Evolutionary conservation across 2,329 filamentous ascomycete genomes (phyloP), one percentile per base, ranked within the genome.

Genomic region (Sordariomycetes sp.): DNA sequence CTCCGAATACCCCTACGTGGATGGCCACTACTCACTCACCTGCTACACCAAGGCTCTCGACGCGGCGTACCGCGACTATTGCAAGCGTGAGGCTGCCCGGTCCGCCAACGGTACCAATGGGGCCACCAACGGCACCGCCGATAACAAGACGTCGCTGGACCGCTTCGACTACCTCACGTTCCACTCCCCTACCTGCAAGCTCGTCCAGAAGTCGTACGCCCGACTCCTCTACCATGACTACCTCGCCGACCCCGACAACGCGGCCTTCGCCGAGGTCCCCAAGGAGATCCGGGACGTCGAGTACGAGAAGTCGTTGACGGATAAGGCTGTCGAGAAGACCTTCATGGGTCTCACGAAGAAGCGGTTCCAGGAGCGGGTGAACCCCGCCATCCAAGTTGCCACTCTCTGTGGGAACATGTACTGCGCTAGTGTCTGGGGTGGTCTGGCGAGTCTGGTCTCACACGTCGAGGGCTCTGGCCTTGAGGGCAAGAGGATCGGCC

Each of bases 201-300:
- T 90, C 59, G 89, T 94, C 60, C 77, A 87, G 68, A 94, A 94
- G 76, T 90, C 87, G 20, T 94, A 90, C 68, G 89, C 82, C 60
- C 86, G 89, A 63, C 78, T 94, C 62, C 77, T 92, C 59, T 94
- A 94, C 80, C 89, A 92, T 69, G 89, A 94, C 74, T 94, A 86
- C 77, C 78, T 92, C 39, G 74, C 76, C 69, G 79, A 90, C 70
- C 82, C 87, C 53, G 77, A 82, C 61, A 76, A 79, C 70, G 72
- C 84, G 53, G 77, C 77, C 58, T 94, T 92, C 67, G 80, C 81
- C 60, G 86, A 90, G 62, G 86, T 92, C 42, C 80, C 89, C 56
- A 78, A 85, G 50, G 88, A 91, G 72, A 74, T 92, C 60, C 82
- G 85, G 62, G 86, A 89, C 65, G 78, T 94, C 72, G 84, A 88